phyloP scores from a whole-genome alignment of 1,284 basidiomycete genomes.

The Cystobasidium pallidum region DNA sequence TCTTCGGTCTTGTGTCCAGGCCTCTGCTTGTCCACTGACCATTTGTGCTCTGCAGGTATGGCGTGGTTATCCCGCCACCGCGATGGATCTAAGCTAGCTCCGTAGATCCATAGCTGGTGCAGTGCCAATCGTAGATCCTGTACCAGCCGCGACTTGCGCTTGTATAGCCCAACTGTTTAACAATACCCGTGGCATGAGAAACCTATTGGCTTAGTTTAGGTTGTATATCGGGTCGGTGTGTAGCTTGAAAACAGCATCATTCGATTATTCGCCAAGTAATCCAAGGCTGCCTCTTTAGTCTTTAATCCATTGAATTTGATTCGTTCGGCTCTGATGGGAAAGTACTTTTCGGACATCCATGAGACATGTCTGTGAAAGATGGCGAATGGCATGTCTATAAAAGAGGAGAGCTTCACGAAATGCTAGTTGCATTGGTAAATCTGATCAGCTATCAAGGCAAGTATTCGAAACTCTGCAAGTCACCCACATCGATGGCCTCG shows the following conservation, averaged over 20 bases:
- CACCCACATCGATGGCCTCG: slow-evolving; percentile 59
- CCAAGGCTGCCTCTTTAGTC: slow-evolving; percentile 59
- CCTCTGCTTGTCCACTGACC: not conserved
- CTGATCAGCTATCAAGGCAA: too few relatives aligned
- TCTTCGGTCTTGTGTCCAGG: not conserved
- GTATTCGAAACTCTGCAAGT: too few relatives aligned
- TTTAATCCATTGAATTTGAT: slow-evolving; percentile 62
- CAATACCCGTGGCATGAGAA: not conserved
- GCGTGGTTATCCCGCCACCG: slow-evolving; percentile 25
- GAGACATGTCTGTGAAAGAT: slow-evolving; percentile 62
- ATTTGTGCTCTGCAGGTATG: slow-evolving; percentile 8
- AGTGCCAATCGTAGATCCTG: too few relatives aligned
- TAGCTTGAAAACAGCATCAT: slow-evolving; percentile 15
- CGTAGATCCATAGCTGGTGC: too few relatives aligned
- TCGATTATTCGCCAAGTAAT: slow-evolving; percentile 58
- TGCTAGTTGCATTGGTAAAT: slow-evolving; percentile 50
- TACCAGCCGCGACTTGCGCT: not conserved
- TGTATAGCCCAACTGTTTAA: not conserved
- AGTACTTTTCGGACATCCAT: slow-evolving; percentile 64
- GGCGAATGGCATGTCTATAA: slow-evolving; percentile 61
- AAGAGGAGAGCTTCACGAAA: slow-evolving; percentile 60
- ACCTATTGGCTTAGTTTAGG: not conserved
- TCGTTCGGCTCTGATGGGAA: slow-evolving; percentile 58
- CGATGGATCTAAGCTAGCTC: slow-evolving; percentile 2
- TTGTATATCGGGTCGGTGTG: slow-evolving; percentile 5